Percentiles rank a stretch among this genome's conserved stretches.
phyloP scores from a whole-genome alignment of 2,329 filamentous ascomycete species.

The Beauveria asiatica region DNA sequence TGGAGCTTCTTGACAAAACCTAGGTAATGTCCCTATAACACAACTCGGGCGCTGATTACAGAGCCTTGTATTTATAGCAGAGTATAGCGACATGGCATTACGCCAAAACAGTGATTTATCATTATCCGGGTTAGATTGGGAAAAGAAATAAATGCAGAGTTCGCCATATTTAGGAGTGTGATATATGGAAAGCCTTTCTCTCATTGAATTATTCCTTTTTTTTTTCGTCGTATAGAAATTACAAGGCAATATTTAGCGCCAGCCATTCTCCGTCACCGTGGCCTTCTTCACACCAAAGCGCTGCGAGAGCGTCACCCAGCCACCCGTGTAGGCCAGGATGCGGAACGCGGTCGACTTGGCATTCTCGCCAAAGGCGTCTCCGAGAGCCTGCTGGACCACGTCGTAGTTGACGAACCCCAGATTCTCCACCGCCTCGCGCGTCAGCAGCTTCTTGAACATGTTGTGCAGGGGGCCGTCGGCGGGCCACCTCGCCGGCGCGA shows the following conservation, averaged over 20 bases:
- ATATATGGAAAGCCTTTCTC: neutral
- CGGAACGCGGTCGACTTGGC: constrained; percentile 22
- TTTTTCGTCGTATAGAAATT: neutral
- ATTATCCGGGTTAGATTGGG: neutral
- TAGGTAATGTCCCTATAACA: no score
- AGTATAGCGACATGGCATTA: no score
- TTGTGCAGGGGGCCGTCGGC: constrained; percentile 34
- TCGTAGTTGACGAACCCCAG: neutral
- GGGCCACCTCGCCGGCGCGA: constrained; percentile 35
- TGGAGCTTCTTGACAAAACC: no score
- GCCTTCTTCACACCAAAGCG: constrained; percentile 33
- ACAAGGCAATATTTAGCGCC: neutral
- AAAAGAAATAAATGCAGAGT: neutral
- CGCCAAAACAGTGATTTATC: no score
- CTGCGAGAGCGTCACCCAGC: constrained; percentile 35
- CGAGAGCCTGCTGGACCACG: neutral
- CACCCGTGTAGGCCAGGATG: constrained; percentile 27
- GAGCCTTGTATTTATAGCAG: no score
- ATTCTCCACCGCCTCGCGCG: constrained; percentile 7
- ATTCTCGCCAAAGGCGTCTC: neutral
- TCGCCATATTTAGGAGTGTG: neutral
- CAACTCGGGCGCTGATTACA: no score
- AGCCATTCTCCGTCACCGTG: neutral
- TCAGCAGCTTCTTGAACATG: constrained; percentile 24
- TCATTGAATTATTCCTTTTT: neutral